Conservation (phyloP, 768 basidiomycete genomes). For the Amanita rubescens region DNA sequence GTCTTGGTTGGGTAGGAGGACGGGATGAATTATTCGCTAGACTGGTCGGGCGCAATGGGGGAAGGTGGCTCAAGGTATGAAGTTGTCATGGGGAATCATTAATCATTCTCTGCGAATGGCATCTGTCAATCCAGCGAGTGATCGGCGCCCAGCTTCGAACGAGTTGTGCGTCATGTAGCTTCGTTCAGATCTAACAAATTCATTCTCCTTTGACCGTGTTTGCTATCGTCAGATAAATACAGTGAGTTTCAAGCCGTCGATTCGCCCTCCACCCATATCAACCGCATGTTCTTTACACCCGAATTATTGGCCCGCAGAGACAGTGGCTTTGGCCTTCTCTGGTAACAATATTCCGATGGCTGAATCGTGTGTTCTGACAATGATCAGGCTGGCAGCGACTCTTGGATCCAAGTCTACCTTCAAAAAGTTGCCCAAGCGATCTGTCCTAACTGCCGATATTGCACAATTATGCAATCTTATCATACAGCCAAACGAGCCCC, state of each 20-base stretch:
- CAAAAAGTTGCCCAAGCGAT: constrained; percentile 74
- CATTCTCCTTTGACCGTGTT: neutral
- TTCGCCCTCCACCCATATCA: neutral
- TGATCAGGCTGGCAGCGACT: constrained; percentile 79
- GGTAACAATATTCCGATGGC: constrained; percentile 31
- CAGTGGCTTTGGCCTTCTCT: constrained; percentile 84
- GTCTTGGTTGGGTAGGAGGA: constrained; percentile 50
- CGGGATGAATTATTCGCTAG: constrained; percentile 64
- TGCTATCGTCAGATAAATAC: neutral
- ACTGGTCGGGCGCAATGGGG: constrained; percentile 44
- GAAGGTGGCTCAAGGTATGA: constrained; percentile 43
- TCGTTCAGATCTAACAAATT: neutral
- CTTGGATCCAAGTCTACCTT: constrained; percentile 83
- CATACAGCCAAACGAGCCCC: constrained; percentile 74
- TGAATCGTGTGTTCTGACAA: neutral
- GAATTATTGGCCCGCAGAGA: constrained; percentile 77
- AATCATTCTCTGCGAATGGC: constrained; percentile 8
- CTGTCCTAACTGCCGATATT: constrained; percentile 82
- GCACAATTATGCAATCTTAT: constrained; percentile 75
- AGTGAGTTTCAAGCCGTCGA: constrained; percentile 1
- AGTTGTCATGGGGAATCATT: neutral
- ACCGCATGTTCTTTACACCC: constrained; percentile 79
- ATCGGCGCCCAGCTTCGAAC: neutral
- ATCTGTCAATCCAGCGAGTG: neutral
- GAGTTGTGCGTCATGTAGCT: constrained; percentile 1